phyloP scores from a whole-genome alignment of 164 flowering plant genomes.

The Buxus sempervirens region DNA sequence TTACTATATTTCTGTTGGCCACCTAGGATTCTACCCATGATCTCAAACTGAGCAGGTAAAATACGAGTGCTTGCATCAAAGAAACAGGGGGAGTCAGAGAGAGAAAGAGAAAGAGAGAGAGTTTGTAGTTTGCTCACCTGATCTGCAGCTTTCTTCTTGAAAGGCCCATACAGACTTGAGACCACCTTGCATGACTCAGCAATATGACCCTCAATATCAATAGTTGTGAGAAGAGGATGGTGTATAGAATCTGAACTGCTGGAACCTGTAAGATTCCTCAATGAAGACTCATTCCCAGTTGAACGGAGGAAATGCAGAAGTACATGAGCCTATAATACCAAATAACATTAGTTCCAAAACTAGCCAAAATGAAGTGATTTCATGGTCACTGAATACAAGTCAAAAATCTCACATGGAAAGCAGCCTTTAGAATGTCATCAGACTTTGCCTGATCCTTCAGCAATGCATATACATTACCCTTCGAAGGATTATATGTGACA shows the following conservation, averaged over 20 bases:
- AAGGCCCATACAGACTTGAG: conserved; percentile 59
- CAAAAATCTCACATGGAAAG: conserved; percentile 75
- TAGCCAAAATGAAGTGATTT: not conserved
- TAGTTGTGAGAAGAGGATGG: conserved; percentile 19
- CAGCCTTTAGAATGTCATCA: conserved; percentile 95
- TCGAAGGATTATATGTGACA: conserved; percentile 81
- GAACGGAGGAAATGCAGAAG: conserved; percentile 72
- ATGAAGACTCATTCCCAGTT: conserved; percentile 18
- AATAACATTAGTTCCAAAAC: not conserved
- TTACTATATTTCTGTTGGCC: no score
- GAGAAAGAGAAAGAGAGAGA: no score
- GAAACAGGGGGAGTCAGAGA: no score
- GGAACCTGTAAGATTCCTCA: conserved; percentile 20
- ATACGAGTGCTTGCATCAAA: no score
- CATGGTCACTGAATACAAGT: not conserved
- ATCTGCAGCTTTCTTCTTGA: conserved; percentile 80
- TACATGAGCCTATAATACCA: conserved; percentile 71
- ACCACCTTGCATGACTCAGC: conserved; percentile 86
- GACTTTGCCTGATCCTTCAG: conserved; percentile 90
- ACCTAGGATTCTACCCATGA: no score
- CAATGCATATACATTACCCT: conserved; percentile 84
- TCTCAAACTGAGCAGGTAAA: no score
- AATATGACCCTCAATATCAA: conserved; percentile 54
- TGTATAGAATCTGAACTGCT: conserved; percentile 16
- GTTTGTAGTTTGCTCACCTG: conserved; percentile 44